Percentiles rank a stretch among this genome's conserved stretches.
These are phyloP conservation scores for Calvatia gigantea DNA, from an alignment of 768 basidiomycete genomes.

Conservation along the genomic window DNA sequence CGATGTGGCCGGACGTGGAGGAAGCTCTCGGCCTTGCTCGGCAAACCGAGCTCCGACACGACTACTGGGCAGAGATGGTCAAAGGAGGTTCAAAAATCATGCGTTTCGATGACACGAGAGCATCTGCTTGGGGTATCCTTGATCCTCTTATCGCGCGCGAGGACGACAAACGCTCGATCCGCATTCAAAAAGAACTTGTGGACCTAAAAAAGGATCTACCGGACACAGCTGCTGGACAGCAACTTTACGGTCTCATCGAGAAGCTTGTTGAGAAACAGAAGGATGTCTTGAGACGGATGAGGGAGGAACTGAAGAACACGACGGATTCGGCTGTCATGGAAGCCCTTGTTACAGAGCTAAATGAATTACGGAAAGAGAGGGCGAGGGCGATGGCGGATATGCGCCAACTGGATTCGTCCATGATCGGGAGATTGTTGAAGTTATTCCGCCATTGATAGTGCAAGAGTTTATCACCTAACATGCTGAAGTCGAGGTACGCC, in stretches of 20 bases:
- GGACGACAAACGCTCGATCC: constrained; percentile 32
- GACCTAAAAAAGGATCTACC: constrained; percentile 44
- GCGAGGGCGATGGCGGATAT: background rate
- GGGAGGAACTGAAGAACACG: background rate
- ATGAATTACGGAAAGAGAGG: background rate
- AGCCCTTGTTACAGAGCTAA: background rate
- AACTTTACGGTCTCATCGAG: constrained; percentile 25
- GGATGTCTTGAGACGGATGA: background rate
- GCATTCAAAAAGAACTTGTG: constrained; percentile 50
- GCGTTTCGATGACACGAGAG: background rate
- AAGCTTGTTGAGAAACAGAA: background rate
- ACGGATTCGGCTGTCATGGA: background rate
- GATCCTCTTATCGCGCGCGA: background rate
- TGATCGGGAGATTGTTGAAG: background rate
- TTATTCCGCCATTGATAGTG: background rate
- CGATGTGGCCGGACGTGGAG: constrained; percentile 10
- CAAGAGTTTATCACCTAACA: background rate
- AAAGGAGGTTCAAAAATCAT: background rate
- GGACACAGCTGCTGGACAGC: constrained; percentile 51
- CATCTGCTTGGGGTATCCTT: constrained; percentile 1
- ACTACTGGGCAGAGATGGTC: constrained; percentile 9
- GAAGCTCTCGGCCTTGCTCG: background rate
- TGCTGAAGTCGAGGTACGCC: background rate
- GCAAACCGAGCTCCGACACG: background rate
- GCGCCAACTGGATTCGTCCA: background rate